These are phyloP conservation scores for Penicillium griseofulvum DNA, from an alignment of 2,329 filamentous ascomycete genomes.

Conservation along the genomic window DNA sequence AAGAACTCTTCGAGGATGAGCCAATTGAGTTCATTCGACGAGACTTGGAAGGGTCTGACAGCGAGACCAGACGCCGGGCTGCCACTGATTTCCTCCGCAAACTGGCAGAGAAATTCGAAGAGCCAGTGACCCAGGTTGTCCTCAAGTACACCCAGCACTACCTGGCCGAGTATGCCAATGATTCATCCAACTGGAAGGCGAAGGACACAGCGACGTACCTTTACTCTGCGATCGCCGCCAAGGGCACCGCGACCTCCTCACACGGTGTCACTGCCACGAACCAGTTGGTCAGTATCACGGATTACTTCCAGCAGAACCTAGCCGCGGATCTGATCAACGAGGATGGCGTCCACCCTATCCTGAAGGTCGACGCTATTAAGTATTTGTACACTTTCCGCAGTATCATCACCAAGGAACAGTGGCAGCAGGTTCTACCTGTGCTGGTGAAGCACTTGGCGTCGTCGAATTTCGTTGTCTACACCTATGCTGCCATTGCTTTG, in stretches of 20 bases:
- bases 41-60: constrained; percentile 94
- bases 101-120: constrained; percentile 84
- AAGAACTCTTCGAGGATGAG: constrained; percentile 96
- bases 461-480: constrained; percentile 93
- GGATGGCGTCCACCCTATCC: constrained; percentile 70
- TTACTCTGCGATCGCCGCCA: constrained; percentile 89
- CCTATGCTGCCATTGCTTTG: constrained; percentile 94
- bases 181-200: constrained; percentile 79
- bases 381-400: constrained; percentile 96
- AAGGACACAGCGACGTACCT: constrained; percentile 99
- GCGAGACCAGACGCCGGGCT: constrained; percentile 84
- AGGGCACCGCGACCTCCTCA: constrained; percentile 79
- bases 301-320: constrained; percentile 92
- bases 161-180: constrained; percentile 69
- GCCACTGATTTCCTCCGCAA: constrained; percentile 92
- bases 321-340: constrained; percentile 80
- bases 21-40: constrained; percentile 96
- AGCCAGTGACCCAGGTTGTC: constrained; percentile 80
- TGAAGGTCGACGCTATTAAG: constrained; percentile 98
- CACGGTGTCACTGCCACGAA: constrained; percentile 93
- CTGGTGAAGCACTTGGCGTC: constrained; percentile 89
- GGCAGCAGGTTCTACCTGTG: constrained; percentile 83
- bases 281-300: constrained; percentile 78
- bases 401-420: constrained; percentile 86
- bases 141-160: constrained; percentile 84